Percentiles rank a stretch among this genome's conserved stretches.
Evolutionary conservation across 768 basidiomycete species (phyloP).

Genomic region (Panus rudis): DNA sequence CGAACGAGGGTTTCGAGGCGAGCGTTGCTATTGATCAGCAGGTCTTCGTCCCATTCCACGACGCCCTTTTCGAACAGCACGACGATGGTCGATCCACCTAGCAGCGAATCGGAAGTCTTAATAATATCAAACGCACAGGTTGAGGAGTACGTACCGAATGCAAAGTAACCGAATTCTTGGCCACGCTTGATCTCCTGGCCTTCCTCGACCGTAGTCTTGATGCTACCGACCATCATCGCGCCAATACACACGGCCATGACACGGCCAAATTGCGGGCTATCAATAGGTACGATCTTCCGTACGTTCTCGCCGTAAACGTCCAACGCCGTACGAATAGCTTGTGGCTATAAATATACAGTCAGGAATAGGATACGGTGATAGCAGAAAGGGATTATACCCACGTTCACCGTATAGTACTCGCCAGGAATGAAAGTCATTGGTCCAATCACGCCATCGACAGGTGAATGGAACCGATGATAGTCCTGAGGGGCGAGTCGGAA

Average conservation of each 20-base stretch:
- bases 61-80: slow-evolving; percentile 79
- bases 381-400: slow-evolving; percentile 27
- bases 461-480: slow-evolving; percentile 90
- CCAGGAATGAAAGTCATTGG: slow-evolving; percentile 78
- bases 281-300: slow-evolving; percentile 87
- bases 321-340: slow-evolving; percentile 84
- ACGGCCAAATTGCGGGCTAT: slow-evolving; percentile 81
- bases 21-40: slow-evolving; percentile 76
- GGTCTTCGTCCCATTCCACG: slow-evolving; percentile 88
- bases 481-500: slow-evolving; percentile 93
- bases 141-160: slow-evolving; percentile 62
- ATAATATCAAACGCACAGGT: neutral
- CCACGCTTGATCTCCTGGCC: slow-evolving; percentile 77
- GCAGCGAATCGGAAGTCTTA: neutral
- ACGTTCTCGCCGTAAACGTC: slow-evolving; percentile 96
- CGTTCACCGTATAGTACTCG: slow-evolving; percentile 96
- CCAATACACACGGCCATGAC: slow-evolving; percentile 92
- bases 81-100: slow-evolving; percentile 91
- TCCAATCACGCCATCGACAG: slow-evolving; percentile 81
- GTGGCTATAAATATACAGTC: slow-evolving; percentile 46
- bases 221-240: slow-evolving; percentile 94
- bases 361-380: neutral
- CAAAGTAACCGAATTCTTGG: slow-evolving; percentile 91
- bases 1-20: slow-evolving; percentile 87
- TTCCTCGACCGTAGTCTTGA: slow-evolving; percentile 79